A percentile compares a stretch with the other conserved stretches of the same genome.
phyloP scores from a whole-genome alignment of 2,329 filamentous ascomycete species.

The Hypoxylon sp. region DNA sequence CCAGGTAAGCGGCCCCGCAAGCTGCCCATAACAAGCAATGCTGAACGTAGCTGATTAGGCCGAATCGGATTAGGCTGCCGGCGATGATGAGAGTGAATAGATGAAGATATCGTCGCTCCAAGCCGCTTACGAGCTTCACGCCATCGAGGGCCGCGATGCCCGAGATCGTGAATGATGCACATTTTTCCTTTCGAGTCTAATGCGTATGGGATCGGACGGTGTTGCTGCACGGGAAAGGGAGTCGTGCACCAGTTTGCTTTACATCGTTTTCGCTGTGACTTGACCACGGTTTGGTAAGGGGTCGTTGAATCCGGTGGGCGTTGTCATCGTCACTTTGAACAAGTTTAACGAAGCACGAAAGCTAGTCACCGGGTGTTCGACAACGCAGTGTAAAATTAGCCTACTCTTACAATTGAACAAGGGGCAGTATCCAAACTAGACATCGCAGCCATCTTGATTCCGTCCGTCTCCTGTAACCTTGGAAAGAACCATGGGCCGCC shows the following conservation, averaged over 20 bases:
- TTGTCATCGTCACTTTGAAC: conserved; percentile 33
- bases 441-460: neutral
- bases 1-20: conserved; percentile 67
- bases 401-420: conserved; percentile 26
- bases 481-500: neutral
- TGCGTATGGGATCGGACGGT: conserved; percentile 46
- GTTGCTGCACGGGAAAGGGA: conserved; percentile 47
- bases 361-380: conserved; percentile 25
- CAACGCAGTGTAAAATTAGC: conserved; percentile 42
- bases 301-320: conserved; percentile 28
- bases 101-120: conserved; percentile 10
- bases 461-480: neutral
- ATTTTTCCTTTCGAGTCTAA: conserved; percentile 44
- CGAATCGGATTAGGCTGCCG: conserved; percentile 60
- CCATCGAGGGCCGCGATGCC: conserved; percentile 37
- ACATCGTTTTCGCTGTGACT: conserved; percentile 36
- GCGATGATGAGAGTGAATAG: conserved; percentile 61
- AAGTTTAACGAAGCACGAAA: conserved; percentile 23
- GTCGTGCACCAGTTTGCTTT: conserved; percentile 44
- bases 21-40: conserved; percentile 23
- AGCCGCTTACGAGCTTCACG: conserved; percentile 37
- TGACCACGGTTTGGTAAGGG: conserved; percentile 25
- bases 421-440: conserved; percentile 9
- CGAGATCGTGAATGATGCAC: conserved; percentile 36
- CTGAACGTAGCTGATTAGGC: conserved; percentile 40